phyloP scores from a whole-genome alignment of 2,329 filamentous ascomycete genomes.

The Trichoderma pleuroti region DNA sequence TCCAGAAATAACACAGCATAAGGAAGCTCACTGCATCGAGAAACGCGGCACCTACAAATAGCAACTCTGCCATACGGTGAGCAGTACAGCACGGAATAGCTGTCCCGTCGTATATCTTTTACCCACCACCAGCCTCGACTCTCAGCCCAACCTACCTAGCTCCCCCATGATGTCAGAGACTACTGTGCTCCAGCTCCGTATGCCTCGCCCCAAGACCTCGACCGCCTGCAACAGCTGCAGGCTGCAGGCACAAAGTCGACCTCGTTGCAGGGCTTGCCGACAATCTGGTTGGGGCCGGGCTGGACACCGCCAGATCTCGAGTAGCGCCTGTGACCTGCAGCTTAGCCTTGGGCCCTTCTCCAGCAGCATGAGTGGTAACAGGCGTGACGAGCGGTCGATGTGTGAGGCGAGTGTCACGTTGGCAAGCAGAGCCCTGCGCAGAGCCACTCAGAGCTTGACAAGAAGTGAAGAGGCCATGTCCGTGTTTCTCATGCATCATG shows the following conservation, averaged over 20 bases:
- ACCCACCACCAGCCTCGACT: neutral
- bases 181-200: neutral
- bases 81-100: neutral
- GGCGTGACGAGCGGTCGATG: constrained; percentile 7
- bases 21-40: neutral
- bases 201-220: neutral
- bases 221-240: neutral
- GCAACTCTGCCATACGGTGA: neutral
- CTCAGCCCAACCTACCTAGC: neutral
- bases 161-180: constrained; percentile 7
- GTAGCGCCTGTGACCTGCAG: constrained; percentile 7
- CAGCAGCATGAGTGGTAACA: neutral
- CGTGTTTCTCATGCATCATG: neutral
- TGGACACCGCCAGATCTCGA: constrained; percentile 22
- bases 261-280: constrained; percentile 2
- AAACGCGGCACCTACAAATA: neutral
- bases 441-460: neutral
- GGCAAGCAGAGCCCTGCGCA: neutral
- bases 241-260: constrained; percentile 1
- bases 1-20: neutral
- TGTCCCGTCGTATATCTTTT: neutral
- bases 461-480: neutral
- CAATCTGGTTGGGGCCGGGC: neutral
- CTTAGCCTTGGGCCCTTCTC: neutral
- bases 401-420: constrained; percentile 10